phyloP scores from a whole-genome alignment of 306 rosid species.

The Delonix regia region DNA sequence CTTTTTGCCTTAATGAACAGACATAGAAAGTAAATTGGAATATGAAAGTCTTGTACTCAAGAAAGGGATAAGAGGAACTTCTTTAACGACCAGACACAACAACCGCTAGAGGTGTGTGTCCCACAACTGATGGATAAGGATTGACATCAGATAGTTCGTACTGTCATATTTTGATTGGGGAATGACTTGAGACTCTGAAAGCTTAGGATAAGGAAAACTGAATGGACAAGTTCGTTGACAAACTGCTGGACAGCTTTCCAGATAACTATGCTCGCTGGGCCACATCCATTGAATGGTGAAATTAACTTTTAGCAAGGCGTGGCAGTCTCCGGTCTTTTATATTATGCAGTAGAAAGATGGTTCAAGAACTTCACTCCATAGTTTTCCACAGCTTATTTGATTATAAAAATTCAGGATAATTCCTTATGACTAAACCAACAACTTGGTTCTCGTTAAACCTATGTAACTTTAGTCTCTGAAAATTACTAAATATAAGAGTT shows the following conservation, averaged over 20 bases:
- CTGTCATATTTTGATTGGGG: constrained; percentile 28
- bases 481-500: not conserved
- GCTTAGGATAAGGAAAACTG: constrained; percentile 42
- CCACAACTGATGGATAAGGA: constrained; percentile 47
- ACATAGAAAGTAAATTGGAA: not conserved
- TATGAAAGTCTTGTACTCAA: not conserved
- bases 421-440: not conserved
- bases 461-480: not conserved
- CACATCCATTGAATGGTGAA: constrained; percentile 34
- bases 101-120: constrained; percentile 25
- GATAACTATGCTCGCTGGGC: constrained; percentile 43
- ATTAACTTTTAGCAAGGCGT: constrained; percentile 43
- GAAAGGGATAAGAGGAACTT: not conserved
- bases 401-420: not conserved
- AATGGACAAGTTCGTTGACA: constrained; percentile 49
- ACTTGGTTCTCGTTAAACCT: not conserved
- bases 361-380: not conserved
- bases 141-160: not conserved
- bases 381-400: not conserved
- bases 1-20: not conserved
- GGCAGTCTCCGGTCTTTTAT: constrained; percentile 28
- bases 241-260: constrained; percentile 37
- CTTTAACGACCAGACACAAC: constrained; percentile 35
- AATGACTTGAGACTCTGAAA: constrained; percentile 21
- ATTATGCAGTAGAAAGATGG: constrained; percentile 21